These are phyloP conservation scores for Pichia cephalocereana DNA, from an alignment of 805 yeast genomes.

Conservation along the genomic window DNA sequence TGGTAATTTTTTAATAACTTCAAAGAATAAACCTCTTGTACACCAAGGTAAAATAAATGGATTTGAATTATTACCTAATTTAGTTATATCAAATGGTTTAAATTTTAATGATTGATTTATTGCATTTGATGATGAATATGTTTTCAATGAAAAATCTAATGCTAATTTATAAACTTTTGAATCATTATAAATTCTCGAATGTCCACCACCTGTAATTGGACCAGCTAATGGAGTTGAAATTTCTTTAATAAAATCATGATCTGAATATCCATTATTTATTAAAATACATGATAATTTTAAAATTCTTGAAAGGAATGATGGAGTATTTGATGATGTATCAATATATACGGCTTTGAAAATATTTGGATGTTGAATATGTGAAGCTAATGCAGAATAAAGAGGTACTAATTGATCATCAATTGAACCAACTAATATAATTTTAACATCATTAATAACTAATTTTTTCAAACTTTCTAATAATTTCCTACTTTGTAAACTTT, in stretches of 20 bases:
- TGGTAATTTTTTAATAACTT: constrained; percentile 25
- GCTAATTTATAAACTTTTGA: constrained; percentile 78
- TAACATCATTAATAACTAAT: constrained; percentile 61
- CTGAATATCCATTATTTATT: constrained; percentile 69
- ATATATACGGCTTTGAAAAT: constrained; percentile 82
- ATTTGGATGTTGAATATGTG: constrained; percentile 82
- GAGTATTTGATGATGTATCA: constrained; percentile 73
- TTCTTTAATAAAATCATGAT: constrained; percentile 80
- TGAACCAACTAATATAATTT: constrained; percentile 76
- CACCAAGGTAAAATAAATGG: constrained; percentile 93
- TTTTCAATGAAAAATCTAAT: constrained; percentile 62
- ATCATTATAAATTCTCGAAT: constrained; percentile 81
- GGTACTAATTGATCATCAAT: constrained; percentile 94
- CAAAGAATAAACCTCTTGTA: constrained; percentile 71
- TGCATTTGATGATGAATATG: constrained; percentile 32
- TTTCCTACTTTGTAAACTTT: constrained; percentile 61
- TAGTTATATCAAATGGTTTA: constrained; percentile 47
- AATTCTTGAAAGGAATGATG: constrained; percentile 66
- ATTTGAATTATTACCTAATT: constrained; percentile 48
- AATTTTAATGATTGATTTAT: constrained; percentile 23
- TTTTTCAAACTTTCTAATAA: constrained; percentile 59
- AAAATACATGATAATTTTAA: constrained; percentile 66
- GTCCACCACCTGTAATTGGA: constrained; percentile 91
- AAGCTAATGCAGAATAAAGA: constrained; percentile 74
- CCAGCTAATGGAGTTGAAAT: constrained; percentile 77